phyloP scores from a whole-genome alignment of 345 rosid species.

The Syzygium grande region DNA sequence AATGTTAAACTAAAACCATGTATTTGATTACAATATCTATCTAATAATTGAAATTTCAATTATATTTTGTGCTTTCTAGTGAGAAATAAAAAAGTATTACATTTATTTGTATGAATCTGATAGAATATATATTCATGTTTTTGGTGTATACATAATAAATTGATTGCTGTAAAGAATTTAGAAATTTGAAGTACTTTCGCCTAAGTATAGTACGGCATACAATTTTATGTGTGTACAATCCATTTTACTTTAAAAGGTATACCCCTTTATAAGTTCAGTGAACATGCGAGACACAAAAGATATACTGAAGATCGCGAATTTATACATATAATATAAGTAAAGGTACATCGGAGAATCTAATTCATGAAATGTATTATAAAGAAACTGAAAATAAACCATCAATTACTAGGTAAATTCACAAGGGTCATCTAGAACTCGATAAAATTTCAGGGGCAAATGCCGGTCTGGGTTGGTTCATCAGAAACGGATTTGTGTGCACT shows the following conservation, averaged over 20 bases:
- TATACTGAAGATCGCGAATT: too few relatives aligned
- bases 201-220: background rate
- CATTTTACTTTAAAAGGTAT: background rate
- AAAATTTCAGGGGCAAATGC: too few relatives aligned
- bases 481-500: background rate
- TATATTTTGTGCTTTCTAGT: background rate
- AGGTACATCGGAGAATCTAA: too few relatives aligned
- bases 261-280: too few relatives aligned
- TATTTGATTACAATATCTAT: background rate
- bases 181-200: background rate
- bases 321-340: too few relatives aligned
- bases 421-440: too few relatives aligned
- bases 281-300: too few relatives aligned
- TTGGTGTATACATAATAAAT: background rate
- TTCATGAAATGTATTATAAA: too few relatives aligned
- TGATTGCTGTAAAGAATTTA: background rate
- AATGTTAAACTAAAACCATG: background rate
- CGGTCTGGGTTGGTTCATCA: background rate
- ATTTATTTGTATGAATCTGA: background rate
- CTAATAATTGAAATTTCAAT: background rate
- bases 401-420: too few relatives aligned
- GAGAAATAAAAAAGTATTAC: background rate
- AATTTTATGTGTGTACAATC: accelerated
- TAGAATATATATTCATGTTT: background rate
- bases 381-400: too few relatives aligned